Conservation (phyloP, 345 rosid genomes). For the Leavenworthia alabamica region DNA sequence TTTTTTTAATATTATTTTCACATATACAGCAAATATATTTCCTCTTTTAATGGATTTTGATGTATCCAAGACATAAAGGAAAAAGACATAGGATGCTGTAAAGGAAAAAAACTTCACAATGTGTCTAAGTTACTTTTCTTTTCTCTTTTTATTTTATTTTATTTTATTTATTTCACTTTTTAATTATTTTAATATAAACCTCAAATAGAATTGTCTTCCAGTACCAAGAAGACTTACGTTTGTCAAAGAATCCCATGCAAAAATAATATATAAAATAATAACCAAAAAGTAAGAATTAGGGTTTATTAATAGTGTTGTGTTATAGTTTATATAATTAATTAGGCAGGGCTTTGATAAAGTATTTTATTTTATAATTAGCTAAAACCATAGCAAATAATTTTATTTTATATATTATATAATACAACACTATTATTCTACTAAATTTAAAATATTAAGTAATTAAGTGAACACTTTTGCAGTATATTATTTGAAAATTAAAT, state of each 20-base stretch:
- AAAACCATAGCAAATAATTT: not conserved
- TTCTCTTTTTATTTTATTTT: slow-evolving; percentile 12
- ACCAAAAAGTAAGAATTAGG: not conserved
- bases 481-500: not conserved
- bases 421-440: not conserved
- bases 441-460: not conserved
- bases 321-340: not conserved
- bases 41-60: not conserved
- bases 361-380: not conserved
- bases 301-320: not conserved
- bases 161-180: slow-evolving; percentile 39
- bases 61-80: slow-evolving; percentile 50
- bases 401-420: not conserved
- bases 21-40: not conserved
- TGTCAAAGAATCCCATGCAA: slow-evolving; percentile 32
- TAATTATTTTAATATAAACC: slow-evolving; percentile 10
- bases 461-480: not conserved
- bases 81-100: slow-evolving; percentile 52
- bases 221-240: slow-evolving; percentile 22
- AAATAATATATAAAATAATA: not conserved
- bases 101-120: slow-evolving; percentile 34
- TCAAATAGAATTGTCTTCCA: slow-evolving; percentile 25
- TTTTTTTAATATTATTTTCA: not conserved
- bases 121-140: slow-evolving; percentile 28
- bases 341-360: not conserved